A percentile compares a stretch with the other conserved stretches of the same genome.
These are phyloP conservation scores for Myxozyma lipomycoides DNA, from an alignment of 805 yeast genomes.

Conservation along the genomic window DNA sequence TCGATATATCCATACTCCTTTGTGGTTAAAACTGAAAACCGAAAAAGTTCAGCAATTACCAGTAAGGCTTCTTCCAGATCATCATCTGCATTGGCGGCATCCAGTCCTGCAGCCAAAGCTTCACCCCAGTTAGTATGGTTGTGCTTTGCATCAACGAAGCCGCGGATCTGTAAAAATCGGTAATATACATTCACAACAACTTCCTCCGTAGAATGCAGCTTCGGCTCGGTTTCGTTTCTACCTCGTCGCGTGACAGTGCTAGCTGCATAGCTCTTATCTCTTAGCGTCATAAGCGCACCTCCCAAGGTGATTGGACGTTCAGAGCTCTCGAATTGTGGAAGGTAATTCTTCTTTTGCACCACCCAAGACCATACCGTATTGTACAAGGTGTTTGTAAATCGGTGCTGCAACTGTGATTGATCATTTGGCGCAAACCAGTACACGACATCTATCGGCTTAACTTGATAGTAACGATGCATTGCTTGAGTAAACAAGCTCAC, in stretches of 20 bases:
- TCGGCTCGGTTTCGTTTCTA: neutral
- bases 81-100: slow-evolving; percentile 37
- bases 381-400: slow-evolving; percentile 53
- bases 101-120: slow-evolving; percentile 51
- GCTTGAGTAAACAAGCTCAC: slow-evolving; percentile 65
- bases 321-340: slow-evolving; percentile 31
- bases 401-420: slow-evolving; percentile 46
- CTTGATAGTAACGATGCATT: slow-evolving; percentile 81
- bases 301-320: slow-evolving; percentile 33
- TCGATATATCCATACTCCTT: slow-evolving; percentile 32
- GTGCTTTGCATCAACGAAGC: slow-evolving; percentile 21
- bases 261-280: slow-evolving; percentile 36
- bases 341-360: slow-evolving; percentile 31
- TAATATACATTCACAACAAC: slow-evolving; percentile 12
- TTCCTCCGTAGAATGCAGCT: slow-evolving; percentile 9
- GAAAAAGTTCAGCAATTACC: slow-evolving; percentile 31
- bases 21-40: slow-evolving; percentile 29
- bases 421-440: slow-evolving; percentile 41
- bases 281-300: slow-evolving; percentile 35
- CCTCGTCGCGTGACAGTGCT: slow-evolving; percentile 7
- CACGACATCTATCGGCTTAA: slow-evolving; percentile 49
- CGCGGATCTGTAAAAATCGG: slow-evolving; percentile 23
- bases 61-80: slow-evolving; percentile 33
- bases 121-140: slow-evolving; percentile 37
- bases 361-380: slow-evolving; percentile 39